Base-by-base conservation (phyloP, 805 yeast species). In the Candida manassasensis region DNA sequence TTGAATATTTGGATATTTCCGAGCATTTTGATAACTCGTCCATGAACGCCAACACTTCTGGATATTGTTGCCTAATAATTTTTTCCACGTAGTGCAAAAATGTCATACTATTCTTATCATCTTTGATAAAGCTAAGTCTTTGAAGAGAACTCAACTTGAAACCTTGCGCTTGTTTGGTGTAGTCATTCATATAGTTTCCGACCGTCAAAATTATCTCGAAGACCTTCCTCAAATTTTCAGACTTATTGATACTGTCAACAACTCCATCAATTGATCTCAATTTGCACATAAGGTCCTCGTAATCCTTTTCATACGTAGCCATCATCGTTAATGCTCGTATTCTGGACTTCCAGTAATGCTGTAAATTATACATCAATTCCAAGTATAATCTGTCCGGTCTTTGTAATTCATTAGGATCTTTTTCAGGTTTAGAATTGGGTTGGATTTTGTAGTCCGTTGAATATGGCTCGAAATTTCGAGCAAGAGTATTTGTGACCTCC, bases 181-280 rank as follows among this genome's bases (percentile, higher is more conserved):
- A 57, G 48, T 81, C 87, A 52, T 84, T 84, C 93, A 84, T 84
- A 47, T 75, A 82, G 48, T 84, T 84, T 42, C 93, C 94, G 38
- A 84, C 75, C 10, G 79, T 78, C 44, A 81, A 73, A 41, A 84
- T 80, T 28, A 84, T 74, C 42, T 74, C 78, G 40, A 84, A 70
- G 3, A 83, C 73, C 35, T 69, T 67, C 42, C 75, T 69, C 49
- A 84, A 68, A 25, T 75, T 69, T 12, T 63, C 48, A 0, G 87
- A 81, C 10, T 64, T 59, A 35, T 63, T 67, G 16, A 84, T 62
- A 19, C 71, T 65, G 19, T 67, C 73, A 15, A 79, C 69, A 0
- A 84, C 81, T 32, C 67, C 73, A 47, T 82, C 88, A 27, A 83
- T 61, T 9, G 69, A 53, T 38, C 74, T 68, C 45, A 84, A 57